Percentiles rank a stretch among this genome's conserved stretches.
phyloP scores from a whole-genome alignment of 2,329 filamentous ascomycete species.

The Colletotrichum brevisporum region DNA sequence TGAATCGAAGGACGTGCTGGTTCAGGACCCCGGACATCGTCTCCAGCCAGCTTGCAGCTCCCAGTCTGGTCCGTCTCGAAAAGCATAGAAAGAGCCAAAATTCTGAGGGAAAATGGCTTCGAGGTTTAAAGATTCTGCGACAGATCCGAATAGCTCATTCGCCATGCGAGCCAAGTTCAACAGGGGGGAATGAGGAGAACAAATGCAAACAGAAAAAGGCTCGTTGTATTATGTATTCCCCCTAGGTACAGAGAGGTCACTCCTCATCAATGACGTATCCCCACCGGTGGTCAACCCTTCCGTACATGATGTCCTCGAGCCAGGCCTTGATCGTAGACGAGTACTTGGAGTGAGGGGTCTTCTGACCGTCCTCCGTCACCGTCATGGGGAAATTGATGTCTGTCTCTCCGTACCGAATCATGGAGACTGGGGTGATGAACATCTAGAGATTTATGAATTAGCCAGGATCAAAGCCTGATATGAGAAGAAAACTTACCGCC shows the following conservation, averaged over 20 bases:
- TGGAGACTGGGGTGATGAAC: slow-evolving; percentile 78
- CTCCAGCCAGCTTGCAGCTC: too few relatives aligned
- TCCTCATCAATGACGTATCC: slow-evolving; percentile 76
- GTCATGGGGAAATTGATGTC: slow-evolving; percentile 73
- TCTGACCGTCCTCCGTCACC: slow-evolving; percentile 58
- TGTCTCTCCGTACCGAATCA: slow-evolving; percentile 75
- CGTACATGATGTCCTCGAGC: slow-evolving; percentile 82
- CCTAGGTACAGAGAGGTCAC: too few relatives aligned
- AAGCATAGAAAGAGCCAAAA: too few relatives aligned
- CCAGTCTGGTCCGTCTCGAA: too few relatives aligned
- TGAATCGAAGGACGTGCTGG: too few relatives aligned
- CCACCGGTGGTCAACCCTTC: slow-evolving; percentile 77
- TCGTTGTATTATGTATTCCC: too few relatives aligned
- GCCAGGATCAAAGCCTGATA: neutral
- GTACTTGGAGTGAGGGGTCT: slow-evolving; percentile 51
- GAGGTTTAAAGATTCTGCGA: too few relatives aligned
- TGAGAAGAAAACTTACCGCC: slow-evolving; percentile 70
- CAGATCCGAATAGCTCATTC: too few relatives aligned
- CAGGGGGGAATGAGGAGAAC: too few relatives aligned
- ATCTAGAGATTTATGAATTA: slow-evolving; percentile 60
- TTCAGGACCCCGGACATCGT: too few relatives aligned
- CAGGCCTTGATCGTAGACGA: slow-evolving; percentile 74
- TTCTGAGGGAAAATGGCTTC: too few relatives aligned
- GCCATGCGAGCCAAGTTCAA: too few relatives aligned
- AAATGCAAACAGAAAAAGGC: neutral